These are phyloP conservation scores for Fragaria nilgerrensis DNA, from an alignment of 306 rosid species.

Conservation along the genomic window DNA sequence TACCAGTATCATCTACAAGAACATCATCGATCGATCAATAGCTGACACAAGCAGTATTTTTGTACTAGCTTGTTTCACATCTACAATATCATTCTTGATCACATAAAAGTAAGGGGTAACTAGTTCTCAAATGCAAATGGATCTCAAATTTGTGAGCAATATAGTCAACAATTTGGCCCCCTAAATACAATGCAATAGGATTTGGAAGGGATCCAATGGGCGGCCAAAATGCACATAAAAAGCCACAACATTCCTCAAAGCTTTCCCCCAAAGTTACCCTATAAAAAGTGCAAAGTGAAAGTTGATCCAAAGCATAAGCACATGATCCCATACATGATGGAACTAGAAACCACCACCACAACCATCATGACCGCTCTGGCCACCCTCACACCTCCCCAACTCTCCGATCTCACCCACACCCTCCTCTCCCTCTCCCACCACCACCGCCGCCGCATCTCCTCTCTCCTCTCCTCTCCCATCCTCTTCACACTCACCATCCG, in stretches of 20 bases:
- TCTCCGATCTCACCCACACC: constrained; percentile 61
- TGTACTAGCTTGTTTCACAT: no score
- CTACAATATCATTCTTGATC: background rate
- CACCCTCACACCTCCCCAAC: constrained; percentile 56
- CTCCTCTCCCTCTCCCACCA: constrained; percentile 47
- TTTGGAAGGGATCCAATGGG: background rate
- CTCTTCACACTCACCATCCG: constrained; percentile 67
- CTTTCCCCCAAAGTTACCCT: background rate
- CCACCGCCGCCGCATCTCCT: constrained; percentile 59
- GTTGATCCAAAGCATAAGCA: constrained; percentile 22
- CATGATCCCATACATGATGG: constrained; percentile 63
- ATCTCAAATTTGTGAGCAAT: background rate
- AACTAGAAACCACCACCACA: constrained; percentile 33
- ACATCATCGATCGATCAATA: background rate
- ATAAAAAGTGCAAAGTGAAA: constrained; percentile 10
- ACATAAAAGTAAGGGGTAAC: background rate
- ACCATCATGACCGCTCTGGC: constrained; percentile 69
- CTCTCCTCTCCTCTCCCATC: constrained; percentile 64
- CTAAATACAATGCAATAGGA: background rate
- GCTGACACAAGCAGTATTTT: background rate
- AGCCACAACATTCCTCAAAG: constrained; percentile 23
- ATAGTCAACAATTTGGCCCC: background rate
- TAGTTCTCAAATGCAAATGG: background rate
- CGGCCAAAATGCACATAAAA: constrained; percentile 26
- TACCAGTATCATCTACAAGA: background rate